These are phyloP conservation scores for Jacaranda copaia DNA, from an alignment of 257 asterid genomes.

Conservation along the genomic window DNA sequence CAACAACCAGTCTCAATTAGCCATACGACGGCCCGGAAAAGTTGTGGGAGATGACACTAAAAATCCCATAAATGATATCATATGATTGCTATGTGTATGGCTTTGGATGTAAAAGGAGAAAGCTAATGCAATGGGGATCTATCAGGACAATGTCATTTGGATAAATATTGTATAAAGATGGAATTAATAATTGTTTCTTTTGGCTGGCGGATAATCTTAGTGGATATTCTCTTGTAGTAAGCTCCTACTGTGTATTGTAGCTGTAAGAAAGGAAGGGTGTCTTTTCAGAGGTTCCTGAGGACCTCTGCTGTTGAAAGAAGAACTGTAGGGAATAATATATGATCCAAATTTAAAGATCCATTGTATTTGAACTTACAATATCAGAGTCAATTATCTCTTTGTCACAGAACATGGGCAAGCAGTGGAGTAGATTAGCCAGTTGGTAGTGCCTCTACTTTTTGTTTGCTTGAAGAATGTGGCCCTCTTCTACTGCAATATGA, in stretches of 20 bases:
- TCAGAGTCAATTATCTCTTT: background rate
- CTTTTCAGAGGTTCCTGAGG: background rate
- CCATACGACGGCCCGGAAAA: constrained; percentile 33
- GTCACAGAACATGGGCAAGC: constrained; percentile 6
- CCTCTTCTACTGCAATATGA: background rate
- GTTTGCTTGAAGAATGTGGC: background rate
- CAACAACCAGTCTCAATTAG: constrained; percentile 26
- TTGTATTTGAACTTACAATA: background rate
- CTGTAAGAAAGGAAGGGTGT: background rate
- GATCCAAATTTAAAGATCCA: background rate
- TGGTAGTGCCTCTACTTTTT: background rate
- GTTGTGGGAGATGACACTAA: constrained; percentile 51
- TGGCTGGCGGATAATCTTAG: background rate
- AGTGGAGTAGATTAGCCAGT: background rate
- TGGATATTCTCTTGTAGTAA: background rate
- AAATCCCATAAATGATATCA: constrained; percentile 34
- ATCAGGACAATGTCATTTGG: constrained; percentile 17
- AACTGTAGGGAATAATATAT: background rate
- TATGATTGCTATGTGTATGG: constrained; percentile 5
- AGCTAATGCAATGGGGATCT: background rate
- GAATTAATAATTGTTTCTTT: constrained; percentile 24
- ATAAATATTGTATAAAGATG: constrained; percentile 27
- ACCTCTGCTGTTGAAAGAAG: background rate
- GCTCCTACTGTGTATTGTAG: background rate
- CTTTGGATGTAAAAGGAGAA: background rate